Conservation (phyloP, 257 asterid species). For the Sherardia arvensis region DNA sequence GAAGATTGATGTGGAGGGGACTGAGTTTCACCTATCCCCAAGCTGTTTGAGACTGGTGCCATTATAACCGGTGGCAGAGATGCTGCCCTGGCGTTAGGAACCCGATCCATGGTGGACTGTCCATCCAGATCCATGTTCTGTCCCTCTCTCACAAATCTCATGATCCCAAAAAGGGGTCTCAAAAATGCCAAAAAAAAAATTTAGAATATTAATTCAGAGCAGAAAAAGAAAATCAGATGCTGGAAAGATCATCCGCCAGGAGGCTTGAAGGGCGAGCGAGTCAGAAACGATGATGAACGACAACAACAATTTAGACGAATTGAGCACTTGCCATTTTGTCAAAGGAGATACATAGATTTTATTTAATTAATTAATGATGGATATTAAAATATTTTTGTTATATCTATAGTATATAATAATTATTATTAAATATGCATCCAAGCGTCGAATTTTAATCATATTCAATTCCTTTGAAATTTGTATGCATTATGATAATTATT, state of each 20-base stretch:
- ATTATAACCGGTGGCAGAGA: slow-evolving; percentile 55
- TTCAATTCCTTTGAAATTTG: no score
- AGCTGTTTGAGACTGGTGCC: slow-evolving; percentile 55
- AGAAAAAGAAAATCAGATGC: background rate
- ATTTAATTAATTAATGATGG: no score
- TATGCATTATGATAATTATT: no score
- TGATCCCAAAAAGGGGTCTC: slow-evolving; percentile 6
- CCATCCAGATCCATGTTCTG: slow-evolving; percentile 8
- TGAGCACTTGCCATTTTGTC: slow-evolving; percentile 25
- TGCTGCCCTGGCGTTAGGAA: slow-evolving; percentile 45
- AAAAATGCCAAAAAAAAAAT: background rate
- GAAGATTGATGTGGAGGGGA: slow-evolving; percentile 69
- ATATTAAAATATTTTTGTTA: no score
- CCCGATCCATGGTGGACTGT: slow-evolving; percentile 12
- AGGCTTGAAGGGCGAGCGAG: background rate
- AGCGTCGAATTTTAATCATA: no score
- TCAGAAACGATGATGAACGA: slow-evolving; percentile 1
- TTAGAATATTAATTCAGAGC: background rate
- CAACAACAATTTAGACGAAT: background rate
- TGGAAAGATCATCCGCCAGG: background rate
- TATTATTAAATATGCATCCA: no score
- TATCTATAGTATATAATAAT: no score
- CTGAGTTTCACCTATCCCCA: slow-evolving; percentile 43
- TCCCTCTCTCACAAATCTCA: no score
- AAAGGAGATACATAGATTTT: no score